A percentile compares a stretch with the other conserved stretches of the same genome.
Evolutionary conservation across 768 basidiomycete genomes (phyloP).

Genomic region (Termitomyces sp.): DNA sequence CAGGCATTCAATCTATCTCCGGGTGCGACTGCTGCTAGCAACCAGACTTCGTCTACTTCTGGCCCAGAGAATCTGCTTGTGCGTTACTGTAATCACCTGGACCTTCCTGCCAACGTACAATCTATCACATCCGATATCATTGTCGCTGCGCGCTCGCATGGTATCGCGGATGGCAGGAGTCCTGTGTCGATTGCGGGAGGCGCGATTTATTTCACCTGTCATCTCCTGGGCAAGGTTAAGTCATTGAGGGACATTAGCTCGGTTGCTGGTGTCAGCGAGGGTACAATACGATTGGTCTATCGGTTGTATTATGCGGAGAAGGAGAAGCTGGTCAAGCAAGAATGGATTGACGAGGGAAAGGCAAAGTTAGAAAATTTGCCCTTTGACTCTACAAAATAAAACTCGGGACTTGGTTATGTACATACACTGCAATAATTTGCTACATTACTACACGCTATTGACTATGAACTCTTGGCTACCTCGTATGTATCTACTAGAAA

Average conservation of each 20-base stretch:
- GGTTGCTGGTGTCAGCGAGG: conserved; percentile 93
- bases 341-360: conserved; percentile 81
- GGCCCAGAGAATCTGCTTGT: conserved; percentile 85
- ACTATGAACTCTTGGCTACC: neutral
- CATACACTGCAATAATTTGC: neutral
- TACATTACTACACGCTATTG: neutral
- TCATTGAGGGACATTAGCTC: conserved; percentile 80
- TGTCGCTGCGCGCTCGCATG: conserved; percentile 70
- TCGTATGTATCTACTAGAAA: neutral
- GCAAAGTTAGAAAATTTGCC: conserved; percentile 48
- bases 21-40: conserved; percentile 55
- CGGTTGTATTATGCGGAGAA: conserved; percentile 67
- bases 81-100: conserved; percentile 93
- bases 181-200: conserved; percentile 99
- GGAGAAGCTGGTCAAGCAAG: conserved; percentile 77
- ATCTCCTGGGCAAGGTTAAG: conserved; percentile 71
- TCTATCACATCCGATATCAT: conserved; percentile 82
- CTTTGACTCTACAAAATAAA: conserved; percentile 33
- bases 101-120: conserved; percentile 78
- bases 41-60: conserved; percentile 43
- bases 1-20: conserved; percentile 84
- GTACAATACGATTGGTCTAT: conserved; percentile 91
- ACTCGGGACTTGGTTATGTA: conserved; percentile 1
- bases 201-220: conserved; percentile 90
- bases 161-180: conserved; percentile 89